A percentile compares a stretch with the other conserved stretches of the same genome.
Evolutionary conservation across 2,329 filamentous ascomycete species (phyloP).

Genomic region (Pyrenophora graminea): DNA sequence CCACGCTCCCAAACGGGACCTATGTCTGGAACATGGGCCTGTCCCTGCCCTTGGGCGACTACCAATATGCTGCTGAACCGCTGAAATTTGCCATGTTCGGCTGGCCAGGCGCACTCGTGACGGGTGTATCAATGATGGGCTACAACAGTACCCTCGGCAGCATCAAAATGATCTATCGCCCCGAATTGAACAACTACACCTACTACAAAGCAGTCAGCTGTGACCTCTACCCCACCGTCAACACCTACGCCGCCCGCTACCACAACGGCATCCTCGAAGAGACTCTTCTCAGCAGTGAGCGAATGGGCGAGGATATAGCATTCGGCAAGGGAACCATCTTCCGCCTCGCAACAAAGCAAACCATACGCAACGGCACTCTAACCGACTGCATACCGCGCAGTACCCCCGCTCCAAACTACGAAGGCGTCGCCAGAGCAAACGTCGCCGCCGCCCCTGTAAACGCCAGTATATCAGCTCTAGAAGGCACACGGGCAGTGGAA

Average conservation of each 20-base stretch:
- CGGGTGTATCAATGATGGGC: not conserved
- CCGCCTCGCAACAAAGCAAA: not conserved
- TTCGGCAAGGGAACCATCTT: not conserved
- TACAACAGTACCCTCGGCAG: constrained; percentile 1
- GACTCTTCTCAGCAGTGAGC: not conserved
- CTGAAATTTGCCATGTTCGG: not conserved
- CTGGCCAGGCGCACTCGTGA: constrained; percentile 1
- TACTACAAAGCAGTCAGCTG: constrained; percentile 3
- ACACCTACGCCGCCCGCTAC: constrained; percentile 7
- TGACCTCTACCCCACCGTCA: constrained; percentile 5
- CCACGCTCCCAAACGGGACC: not conserved
- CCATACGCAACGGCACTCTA: not conserved
- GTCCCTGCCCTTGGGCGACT: not conserved
- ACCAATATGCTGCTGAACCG: not conserved
- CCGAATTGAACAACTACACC: not conserved
- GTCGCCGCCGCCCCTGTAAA: not conserved
- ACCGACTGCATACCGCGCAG: not conserved
- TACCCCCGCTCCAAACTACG: not conserved
- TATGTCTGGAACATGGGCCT: constrained; percentile 1
- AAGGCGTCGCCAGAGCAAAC: not conserved
- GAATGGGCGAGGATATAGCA: constrained; percentile 1
- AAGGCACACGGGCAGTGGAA: not conserved
- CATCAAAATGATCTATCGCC: not conserved
- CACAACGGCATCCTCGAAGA: constrained; percentile 4
- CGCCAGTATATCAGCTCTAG: not conserved